Base-by-base conservation (phyloP, 257 asterid genomes). In the Apocynum venetum region DNA sequence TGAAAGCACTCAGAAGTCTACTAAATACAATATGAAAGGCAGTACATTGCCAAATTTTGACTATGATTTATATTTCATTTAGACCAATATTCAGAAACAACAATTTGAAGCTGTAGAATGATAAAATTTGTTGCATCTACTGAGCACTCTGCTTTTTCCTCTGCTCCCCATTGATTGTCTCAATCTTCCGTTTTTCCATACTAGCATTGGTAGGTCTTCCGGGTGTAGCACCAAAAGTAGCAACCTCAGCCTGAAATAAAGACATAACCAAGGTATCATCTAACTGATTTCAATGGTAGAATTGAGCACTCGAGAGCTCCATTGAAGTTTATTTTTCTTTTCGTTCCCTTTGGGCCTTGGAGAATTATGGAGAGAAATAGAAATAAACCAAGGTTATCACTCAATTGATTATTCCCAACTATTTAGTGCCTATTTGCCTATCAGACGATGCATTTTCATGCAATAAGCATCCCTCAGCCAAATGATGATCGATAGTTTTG, bases 151-250 rank as follows among this genome's bases (percentile, higher is more conserved):
- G 49, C 71, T 41, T 85, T 71, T 74, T 85, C 40, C 52, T 79
- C 75, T 56, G 59, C 64, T 31, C 53, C 75, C 72, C 52, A 72
- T 52, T 74, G 72, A 60, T 69, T 31, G 49, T 47, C 61, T 74
- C 72, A 17, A 44, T 25, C 67, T 71, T 73, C 14, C 81, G 69
- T 77, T 80, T 85, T 77, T 60, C n/a, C 56, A 67, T 64, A 4
- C 60, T 66, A 20, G 78, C 53, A 60, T 6, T 25, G 38, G 69
- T 43, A 71, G 12, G 20, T 43, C 56, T 31, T 25, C 77, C 80
- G 43, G 6, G 53, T 25, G 36, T 47, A 63, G 83, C 43, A 35
- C 68, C 25, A 77, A 63, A 74, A 61, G 57, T 14, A 63, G 11
- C 61, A 0, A 48, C 63, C 48, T 64, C 76, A 19, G 60, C 48